Conservation (phyloP, 257 asterid species). For the Primulina tabacum region DNA sequence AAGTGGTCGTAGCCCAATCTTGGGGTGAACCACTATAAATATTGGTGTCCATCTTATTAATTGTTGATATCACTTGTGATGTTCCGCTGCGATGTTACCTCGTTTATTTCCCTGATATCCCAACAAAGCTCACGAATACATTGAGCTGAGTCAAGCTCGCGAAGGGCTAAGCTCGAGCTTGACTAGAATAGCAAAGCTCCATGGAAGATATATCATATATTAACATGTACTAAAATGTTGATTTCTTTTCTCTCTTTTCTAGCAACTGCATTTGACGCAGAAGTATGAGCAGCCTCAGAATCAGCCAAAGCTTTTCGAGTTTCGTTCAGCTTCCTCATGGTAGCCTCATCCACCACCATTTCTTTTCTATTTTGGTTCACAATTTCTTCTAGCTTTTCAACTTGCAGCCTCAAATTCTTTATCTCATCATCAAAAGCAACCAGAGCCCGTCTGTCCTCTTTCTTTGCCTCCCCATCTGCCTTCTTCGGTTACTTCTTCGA, state of each 20-base stretch:
- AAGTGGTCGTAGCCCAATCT: too few species aligned
- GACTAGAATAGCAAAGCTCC: background rate
- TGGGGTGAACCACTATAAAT: too few species aligned
- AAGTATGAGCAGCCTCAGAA: slow-evolving; percentile 77
- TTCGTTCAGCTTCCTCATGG: slow-evolving; percentile 71
- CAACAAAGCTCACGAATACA: too few species aligned
- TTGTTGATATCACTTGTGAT: too few species aligned
- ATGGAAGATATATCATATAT: background rate
- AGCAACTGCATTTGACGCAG: slow-evolving; percentile 70
- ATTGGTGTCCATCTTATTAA: too few species aligned
- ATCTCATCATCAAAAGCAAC: slow-evolving; percentile 72
- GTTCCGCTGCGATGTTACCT: too few species aligned
- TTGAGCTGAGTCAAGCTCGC: background rate
- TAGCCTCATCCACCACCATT: slow-evolving; percentile 78
- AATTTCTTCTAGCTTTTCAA: slow-evolving; percentile 80
- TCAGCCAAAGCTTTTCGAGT: slow-evolving; percentile 71
- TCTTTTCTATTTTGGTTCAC: slow-evolving; percentile 75
- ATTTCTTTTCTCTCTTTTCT: slow-evolving; percentile 78
- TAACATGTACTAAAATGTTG: background rate
- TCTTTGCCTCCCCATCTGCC: slow-evolving; percentile 45
- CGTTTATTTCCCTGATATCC: too few species aligned
- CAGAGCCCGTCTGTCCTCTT: slow-evolving; percentile 58
- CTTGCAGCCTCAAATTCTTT: slow-evolving; percentile 58
- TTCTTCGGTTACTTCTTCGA: slow-evolving; percentile 44
- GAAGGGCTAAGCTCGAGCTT: background rate